Evolutionary conservation across 179 eudicot genomes (phyloP).

Genomic region (Sideroxylon spinosum): DNA sequence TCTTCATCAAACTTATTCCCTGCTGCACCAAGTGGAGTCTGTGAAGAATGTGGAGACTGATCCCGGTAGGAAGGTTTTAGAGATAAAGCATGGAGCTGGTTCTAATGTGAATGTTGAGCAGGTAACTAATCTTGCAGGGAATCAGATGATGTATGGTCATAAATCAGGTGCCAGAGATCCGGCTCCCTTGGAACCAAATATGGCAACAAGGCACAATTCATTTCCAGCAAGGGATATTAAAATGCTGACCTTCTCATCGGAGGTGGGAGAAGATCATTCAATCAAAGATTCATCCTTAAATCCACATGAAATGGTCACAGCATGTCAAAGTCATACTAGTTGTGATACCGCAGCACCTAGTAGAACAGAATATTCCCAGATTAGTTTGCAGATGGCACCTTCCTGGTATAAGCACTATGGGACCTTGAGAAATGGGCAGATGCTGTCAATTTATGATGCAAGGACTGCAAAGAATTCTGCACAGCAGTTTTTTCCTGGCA

Average conservation of each 20-base stretch:
- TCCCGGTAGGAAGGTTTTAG: slow-evolving; percentile 7
- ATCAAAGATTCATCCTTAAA: slow-evolving; percentile 20
- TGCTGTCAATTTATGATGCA: slow-evolving; percentile 23
- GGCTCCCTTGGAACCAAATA: neutral
- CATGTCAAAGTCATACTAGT: slow-evolving; percentile 16
- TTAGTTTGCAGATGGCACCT: slow-evolving; percentile 32
- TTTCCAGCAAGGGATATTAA: slow-evolving; percentile 13
- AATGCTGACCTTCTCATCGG: slow-evolving; percentile 15
- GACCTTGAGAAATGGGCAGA: slow-evolving; percentile 27
- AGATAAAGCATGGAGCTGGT: slow-evolving; percentile 7
- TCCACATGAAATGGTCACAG: slow-evolving; percentile 16
- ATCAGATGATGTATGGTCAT: slow-evolving; percentile 17
- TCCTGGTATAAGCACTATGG: slow-evolving; percentile 36
- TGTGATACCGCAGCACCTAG: slow-evolving; percentile 14
- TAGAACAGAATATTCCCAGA: slow-evolving; percentile 20
- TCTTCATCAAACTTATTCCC: slow-evolving; percentile 23
- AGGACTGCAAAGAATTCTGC: slow-evolving; percentile 13
- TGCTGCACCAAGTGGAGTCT: slow-evolving; percentile 21
- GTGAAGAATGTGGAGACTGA: slow-evolving; percentile 18
- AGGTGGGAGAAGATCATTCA: slow-evolving; percentile 15
- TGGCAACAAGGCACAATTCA: slow-evolving; percentile 7
- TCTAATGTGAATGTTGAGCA: slow-evolving; percentile 24
- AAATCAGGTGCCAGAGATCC: slow-evolving; percentile 4
- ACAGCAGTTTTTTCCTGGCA: slow-evolving; percentile 21
- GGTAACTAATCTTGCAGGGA: slow-evolving; percentile 16